These are phyloP conservation scores for Penicillium pulvis DNA, from an alignment of 495 filamentous ascomycete species.

Conservation along the genomic window DNA sequence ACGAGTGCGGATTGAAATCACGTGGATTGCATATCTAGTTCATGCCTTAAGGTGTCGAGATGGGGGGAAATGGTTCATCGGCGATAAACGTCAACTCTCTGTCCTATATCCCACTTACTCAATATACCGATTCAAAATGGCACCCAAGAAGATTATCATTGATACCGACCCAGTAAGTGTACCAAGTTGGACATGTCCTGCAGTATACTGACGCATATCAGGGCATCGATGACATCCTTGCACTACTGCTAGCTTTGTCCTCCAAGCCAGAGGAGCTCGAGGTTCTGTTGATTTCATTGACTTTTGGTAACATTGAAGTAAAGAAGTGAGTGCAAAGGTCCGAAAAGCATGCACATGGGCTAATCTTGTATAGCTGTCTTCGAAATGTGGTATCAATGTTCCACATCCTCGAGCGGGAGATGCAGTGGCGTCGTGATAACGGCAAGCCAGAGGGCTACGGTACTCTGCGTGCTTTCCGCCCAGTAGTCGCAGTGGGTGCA, in stretches of 20 bases:
- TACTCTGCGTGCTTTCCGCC: constrained; percentile 66
- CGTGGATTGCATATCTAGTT: neutral
- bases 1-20: neutral
- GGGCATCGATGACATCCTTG: constrained; percentile 93
- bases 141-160: constrained; percentile 75
- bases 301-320: constrained; percentile 89
- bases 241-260: constrained; percentile 80
- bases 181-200: neutral
- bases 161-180: constrained; percentile 80
- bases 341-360: neutral
- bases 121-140: constrained; percentile 11
- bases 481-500: constrained; percentile 83
- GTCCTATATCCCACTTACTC: constrained; percentile 13
- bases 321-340: constrained; percentile 55
- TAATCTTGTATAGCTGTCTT: constrained; percentile 62
- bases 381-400: constrained; percentile 91
- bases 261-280: constrained; percentile 84
- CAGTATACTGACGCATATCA: constrained; percentile 22
- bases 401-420: constrained; percentile 88
- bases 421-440: constrained; percentile 73
- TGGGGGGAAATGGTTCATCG: neutral
- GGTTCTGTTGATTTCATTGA: constrained; percentile 84
- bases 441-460: constrained; percentile 69
- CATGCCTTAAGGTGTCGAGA: constrained; percentile 6
- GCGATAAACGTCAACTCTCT: constrained; percentile 9